Evolutionary conservation across 2,329 filamentous ascomycete genomes (phyloP).

Genomic region (Dryadomyces sulphureus): DNA sequence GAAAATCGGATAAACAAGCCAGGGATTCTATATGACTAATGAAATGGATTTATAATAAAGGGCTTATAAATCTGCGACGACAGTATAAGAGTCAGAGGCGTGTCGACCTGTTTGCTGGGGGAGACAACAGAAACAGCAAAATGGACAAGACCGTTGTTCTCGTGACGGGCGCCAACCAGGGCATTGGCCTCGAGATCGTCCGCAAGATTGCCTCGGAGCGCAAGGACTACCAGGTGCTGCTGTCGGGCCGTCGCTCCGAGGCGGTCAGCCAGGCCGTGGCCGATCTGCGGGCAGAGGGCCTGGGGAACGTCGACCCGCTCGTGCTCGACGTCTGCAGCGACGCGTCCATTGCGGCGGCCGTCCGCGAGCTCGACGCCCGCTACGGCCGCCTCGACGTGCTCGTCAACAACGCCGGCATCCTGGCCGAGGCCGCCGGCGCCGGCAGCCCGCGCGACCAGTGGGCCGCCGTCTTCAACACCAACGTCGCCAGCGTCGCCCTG

Average conservation of each 20-base stretch:
- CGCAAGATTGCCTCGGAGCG: conserved; percentile 22
- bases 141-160: conserved; percentile 14
- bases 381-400: conserved; percentile 20
- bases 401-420: conserved; percentile 18
- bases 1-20: background rate
- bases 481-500: conserved; percentile 15
- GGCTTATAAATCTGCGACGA: no score
- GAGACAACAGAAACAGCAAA: background rate
- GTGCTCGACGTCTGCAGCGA: conserved; percentile 27
- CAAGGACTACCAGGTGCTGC: conserved; percentile 22
- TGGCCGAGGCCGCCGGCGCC: background rate
- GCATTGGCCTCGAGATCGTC: conserved; percentile 25
- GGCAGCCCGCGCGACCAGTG: background rate
- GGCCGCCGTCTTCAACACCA: conserved; percentile 6
- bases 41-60: no score
- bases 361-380: conserved; percentile 13
- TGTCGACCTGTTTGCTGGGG: no score
- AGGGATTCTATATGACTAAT: no score
- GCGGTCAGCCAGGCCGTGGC: conserved; percentile 22
- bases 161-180: conserved; percentile 26
- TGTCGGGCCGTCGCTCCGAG: conserved; percentile 20
- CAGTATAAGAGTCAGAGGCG: no score
- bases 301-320: conserved; percentile 19
- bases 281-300: conserved; percentile 13
- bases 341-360: conserved; percentile 22